phyloP scores from a whole-genome alignment of 2,329 filamentous ascomycete genomes.

The Diaporthe caulivora region DNA sequence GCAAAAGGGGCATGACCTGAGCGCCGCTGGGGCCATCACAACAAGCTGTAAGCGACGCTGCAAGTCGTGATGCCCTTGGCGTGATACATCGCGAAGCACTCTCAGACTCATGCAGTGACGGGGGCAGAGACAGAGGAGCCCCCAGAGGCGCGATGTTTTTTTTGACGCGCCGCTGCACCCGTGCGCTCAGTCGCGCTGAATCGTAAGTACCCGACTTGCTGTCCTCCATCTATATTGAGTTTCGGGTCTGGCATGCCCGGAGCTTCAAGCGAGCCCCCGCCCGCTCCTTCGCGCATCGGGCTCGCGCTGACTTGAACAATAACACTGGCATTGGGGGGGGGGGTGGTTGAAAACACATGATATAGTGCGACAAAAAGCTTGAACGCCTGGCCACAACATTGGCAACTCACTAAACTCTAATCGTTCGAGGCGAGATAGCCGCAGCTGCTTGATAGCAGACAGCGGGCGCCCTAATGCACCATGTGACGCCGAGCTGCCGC shows the following conservation, averaged over 20 bases:
- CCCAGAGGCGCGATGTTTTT: background rate
- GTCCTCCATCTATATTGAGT: background rate
- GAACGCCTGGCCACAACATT: background rate
- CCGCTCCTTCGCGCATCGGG: background rate
- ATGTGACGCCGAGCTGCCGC: constrained; percentile 26
- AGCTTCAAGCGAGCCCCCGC: background rate
- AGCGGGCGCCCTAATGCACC: constrained; percentile 15
- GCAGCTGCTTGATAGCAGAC: constrained; percentile 5
- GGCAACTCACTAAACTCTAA: constrained; percentile 10
- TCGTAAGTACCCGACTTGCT: background rate
- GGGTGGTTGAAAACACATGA: background rate
- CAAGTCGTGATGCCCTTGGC: background rate
- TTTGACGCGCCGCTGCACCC: background rate
- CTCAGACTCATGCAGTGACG: background rate
- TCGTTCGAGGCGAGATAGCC: constrained; percentile 31
- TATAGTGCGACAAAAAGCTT: constrained; percentile 30
- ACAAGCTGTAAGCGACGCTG: constrained; percentile 11
- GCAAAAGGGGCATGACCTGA: constrained; percentile 18
- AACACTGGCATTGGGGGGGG: background rate
- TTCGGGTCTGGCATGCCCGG: constrained; percentile 22
- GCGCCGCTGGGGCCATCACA: constrained; percentile 4
- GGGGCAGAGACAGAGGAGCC: background rate
- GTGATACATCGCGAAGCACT: background rate
- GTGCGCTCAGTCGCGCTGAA: constrained; percentile 9
- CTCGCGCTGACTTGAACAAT: background rate